Conservation (phyloP, 345 rosid genomes). For the Hypericum androsaemum region DNA sequence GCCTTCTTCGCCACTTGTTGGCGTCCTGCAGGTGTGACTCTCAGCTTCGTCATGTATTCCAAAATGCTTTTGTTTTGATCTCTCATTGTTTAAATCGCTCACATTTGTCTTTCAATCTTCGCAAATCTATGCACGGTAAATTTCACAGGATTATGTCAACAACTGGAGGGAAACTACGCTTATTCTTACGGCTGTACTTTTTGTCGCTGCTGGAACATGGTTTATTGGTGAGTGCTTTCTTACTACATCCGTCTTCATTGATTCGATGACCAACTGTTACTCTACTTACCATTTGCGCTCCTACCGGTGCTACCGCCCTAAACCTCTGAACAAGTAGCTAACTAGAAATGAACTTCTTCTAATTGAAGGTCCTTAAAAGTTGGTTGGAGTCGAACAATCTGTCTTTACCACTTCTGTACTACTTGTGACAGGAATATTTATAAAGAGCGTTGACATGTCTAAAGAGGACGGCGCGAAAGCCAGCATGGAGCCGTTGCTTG, state of each 20-base stretch:
- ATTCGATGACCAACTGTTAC: too few species aligned
- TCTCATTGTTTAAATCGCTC: neutral
- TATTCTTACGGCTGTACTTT: slow-evolving; percentile 1
- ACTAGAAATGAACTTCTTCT: too few species aligned
- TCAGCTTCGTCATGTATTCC: neutral
- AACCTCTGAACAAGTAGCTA: too few species aligned
- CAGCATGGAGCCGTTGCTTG: slow-evolving; percentile 8
- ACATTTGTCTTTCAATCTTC: neutral
- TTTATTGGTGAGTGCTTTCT: neutral
- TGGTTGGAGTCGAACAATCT: too few species aligned
- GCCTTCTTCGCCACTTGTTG: slow-evolving; percentile 9
- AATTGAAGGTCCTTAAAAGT: too few species aligned
- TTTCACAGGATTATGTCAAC: slow-evolving; percentile 2
- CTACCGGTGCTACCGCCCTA: too few species aligned
- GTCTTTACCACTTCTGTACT: too few species aligned
- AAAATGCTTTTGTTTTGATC: neutral
- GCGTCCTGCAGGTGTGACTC: slow-evolving; percentile 6
- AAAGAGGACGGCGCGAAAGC: neutral
- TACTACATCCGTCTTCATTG: neutral
- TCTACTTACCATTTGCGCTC: too few species aligned
- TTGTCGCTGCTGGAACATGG: slow-evolving; percentile 5
- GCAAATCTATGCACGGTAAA: neutral
- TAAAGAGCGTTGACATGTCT: slow-evolving; percentile 1
- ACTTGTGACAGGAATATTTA: slow-evolving; percentile 1
- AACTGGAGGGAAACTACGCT: slow-evolving; percentile 9